Evolutionary conservation across 2,329 filamentous ascomycete genomes (phyloP).

Genomic region (Trichothecium roseum): DNA sequence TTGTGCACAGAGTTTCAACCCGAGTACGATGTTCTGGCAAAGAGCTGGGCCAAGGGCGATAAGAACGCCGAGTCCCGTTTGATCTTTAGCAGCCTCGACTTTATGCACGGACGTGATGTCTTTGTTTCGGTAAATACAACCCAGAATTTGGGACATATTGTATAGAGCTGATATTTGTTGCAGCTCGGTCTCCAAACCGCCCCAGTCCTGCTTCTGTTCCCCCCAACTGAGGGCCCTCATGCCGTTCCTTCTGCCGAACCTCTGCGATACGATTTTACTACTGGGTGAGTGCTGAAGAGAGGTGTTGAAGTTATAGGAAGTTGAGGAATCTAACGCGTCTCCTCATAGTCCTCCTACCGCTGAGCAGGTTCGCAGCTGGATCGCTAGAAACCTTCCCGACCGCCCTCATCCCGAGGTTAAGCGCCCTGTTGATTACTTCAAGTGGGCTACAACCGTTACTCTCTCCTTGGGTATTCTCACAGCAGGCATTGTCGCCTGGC

Average conservation of each 20-base stretch:
- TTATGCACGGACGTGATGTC: constrained; percentile 68
- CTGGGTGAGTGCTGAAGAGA: constrained; percentile 48
- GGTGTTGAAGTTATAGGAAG: background rate
- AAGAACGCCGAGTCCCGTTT: constrained; percentile 61
- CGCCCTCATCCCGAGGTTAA: constrained; percentile 67
- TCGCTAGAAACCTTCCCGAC: constrained; percentile 67
- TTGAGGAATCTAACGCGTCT: constrained; percentile 3
- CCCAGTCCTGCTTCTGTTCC: constrained; percentile 80
- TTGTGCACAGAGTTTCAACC: constrained; percentile 87
- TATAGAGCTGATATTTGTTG: constrained; percentile 2
- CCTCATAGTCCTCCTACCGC: constrained; percentile 55
- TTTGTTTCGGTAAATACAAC: constrained; percentile 66
- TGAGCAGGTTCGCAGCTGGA: constrained; percentile 69
- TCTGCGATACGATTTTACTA: constrained; percentile 73
- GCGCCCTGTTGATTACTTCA: constrained; percentile 80
- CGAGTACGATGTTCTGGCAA: constrained; percentile 81
- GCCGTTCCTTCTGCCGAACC: constrained; percentile 61
- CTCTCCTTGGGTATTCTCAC: constrained; percentile 61
- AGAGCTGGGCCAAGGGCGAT: constrained; percentile 81
- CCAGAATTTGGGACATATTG: background rate
- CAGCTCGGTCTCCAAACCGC: constrained; percentile 91
- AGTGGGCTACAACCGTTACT: constrained; percentile 57
- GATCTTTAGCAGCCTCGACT: constrained; percentile 80
- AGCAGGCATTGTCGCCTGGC: constrained; percentile 58
- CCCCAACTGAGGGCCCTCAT: constrained; percentile 71